phyloP scores from a whole-genome alignment of 345 rosid genomes.

The Eucalyptus marginata region DNA sequence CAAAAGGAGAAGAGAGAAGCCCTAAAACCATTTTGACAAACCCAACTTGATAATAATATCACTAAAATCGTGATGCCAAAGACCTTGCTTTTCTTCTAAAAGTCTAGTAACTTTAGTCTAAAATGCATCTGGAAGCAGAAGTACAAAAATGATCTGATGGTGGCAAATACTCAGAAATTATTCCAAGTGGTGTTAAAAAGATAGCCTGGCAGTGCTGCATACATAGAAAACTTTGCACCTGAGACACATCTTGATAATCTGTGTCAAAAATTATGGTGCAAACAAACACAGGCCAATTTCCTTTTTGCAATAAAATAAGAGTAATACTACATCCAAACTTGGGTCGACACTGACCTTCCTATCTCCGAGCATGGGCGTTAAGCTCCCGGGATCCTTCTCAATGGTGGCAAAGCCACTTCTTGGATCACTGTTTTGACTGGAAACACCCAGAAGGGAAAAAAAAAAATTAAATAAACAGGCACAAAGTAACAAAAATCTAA shows the following conservation, averaged over 20 bases:
- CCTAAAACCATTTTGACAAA: background rate
- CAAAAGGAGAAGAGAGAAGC: background rate
- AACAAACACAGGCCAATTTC: background rate
- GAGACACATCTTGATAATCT: background rate
- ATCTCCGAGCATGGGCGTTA: slow-evolving; percentile 95
- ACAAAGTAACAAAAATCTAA: background rate
- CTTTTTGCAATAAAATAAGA: background rate
- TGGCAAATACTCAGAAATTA: background rate
- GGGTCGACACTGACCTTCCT: slow-evolving; percentile 43
- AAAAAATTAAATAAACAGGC: background rate
- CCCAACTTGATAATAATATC: background rate
- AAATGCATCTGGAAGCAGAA: background rate
- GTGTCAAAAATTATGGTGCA: background rate
- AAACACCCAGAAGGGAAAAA: background rate
- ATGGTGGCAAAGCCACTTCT: slow-evolving; percentile 79
- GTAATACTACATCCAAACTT: background rate
- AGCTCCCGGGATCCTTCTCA: slow-evolving; percentile 81
- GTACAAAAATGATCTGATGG: background rate
- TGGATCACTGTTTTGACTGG: slow-evolving; percentile 87
- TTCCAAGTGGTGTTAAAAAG: background rate
- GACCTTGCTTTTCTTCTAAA: background rate
- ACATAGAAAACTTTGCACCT: background rate
- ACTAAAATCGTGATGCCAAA: background rate
- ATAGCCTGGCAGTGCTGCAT: background rate
- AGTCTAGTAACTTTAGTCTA: background rate